Evolutionary conservation across 805 yeast genomes (phyloP).

Genomic region (Metschnikowia chrysomelidarum): DNA sequence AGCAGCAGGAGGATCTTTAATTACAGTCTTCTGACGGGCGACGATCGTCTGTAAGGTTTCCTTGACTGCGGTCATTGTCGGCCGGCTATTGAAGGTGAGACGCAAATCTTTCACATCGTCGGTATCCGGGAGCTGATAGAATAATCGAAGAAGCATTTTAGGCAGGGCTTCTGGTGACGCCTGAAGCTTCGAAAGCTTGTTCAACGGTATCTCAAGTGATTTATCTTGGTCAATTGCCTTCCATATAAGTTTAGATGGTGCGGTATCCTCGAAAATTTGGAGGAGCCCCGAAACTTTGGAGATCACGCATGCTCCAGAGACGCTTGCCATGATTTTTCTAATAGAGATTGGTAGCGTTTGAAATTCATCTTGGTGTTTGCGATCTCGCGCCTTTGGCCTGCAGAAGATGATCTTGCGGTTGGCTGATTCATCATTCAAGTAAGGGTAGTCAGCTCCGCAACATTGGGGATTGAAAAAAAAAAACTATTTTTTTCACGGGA

Average conservation of each 20-base stretch:
- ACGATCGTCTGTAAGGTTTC: slow-evolving; percentile 64
- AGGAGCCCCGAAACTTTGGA: slow-evolving; percentile 57
- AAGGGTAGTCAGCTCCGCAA: no score
- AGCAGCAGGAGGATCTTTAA: slow-evolving; percentile 31
- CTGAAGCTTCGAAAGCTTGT: slow-evolving; percentile 46
- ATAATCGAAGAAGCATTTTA: slow-evolving; percentile 62
- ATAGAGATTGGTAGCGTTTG: no score
- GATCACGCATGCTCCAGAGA: slow-evolving; percentile 53
- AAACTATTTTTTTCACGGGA: no score
- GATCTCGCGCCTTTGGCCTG: no score
- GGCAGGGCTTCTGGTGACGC: slow-evolving; percentile 68
- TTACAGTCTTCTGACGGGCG: slow-evolving; percentile 59
- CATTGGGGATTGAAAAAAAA: no score
- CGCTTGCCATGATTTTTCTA: slow-evolving; percentile 23
- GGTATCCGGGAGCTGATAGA: slow-evolving; percentile 40
- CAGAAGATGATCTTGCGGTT: no score
- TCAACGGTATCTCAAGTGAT: slow-evolving; percentile 34
- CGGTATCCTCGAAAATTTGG: slow-evolving; percentile 52
- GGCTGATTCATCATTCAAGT: no score
- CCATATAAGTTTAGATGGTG: slow-evolving; percentile 59
- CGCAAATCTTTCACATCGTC: slow-evolving; percentile 30
- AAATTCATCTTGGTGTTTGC: no score
- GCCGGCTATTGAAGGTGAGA: slow-evolving; percentile 68
- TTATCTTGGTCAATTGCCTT: slow-evolving; percentile 50
- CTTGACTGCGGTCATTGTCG: slow-evolving; percentile 74